Base-by-base conservation (phyloP, 129 eudicot genomes). In the Oenanthe sinensis region DNA sequence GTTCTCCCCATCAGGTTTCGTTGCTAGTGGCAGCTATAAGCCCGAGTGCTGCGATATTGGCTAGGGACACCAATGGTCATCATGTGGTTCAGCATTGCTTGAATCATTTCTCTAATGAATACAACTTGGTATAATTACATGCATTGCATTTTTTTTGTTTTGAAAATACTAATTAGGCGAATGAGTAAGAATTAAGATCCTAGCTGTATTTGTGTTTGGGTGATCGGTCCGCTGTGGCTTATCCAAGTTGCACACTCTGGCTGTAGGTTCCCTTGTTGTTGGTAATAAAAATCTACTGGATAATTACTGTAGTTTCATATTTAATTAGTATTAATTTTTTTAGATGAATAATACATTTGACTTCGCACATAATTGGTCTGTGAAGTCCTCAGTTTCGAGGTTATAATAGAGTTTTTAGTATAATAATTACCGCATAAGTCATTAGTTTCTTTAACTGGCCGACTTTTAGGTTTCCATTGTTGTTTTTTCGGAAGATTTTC, bases 11-110 rank as follows among this genome's bases (percentile, higher is more conserved):
- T 37, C 92, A 88, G 80, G 75, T 84, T 13, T 70, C 85, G 74
- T 78, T 72, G 69, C 80, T 88, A 33, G 76, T 88, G 55, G 75
- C 87, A 69, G 89, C 88, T 77, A 80, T 92, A 73, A 78, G 81
- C 79, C 86, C 79, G 6, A 85, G 85, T 75, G 87, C 87, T n/a
- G 82, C 83, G 2, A 79, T 55, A 74, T 80, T 92, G 88, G 87
- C 89, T 20, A 88, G 19, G 78, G 92, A 92, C 75, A 75, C 77
- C 7, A 82, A 84, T 74, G 97, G 97, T 39, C 89, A 89, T 75
- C 95, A 87, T 85, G 95, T 92, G 48, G 72, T 92, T 55, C 87
- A 84, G 78, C 75, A 63, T 74, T 92, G 97, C 71, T 77, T 92
- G 74, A 62, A 78, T 9, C 80, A 86, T 55, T 92, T 83, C 82